These are phyloP conservation scores for Termitomyces sp. DNA, from an alignment of 768 basidiomycete species.

Conservation along the genomic window DNA sequence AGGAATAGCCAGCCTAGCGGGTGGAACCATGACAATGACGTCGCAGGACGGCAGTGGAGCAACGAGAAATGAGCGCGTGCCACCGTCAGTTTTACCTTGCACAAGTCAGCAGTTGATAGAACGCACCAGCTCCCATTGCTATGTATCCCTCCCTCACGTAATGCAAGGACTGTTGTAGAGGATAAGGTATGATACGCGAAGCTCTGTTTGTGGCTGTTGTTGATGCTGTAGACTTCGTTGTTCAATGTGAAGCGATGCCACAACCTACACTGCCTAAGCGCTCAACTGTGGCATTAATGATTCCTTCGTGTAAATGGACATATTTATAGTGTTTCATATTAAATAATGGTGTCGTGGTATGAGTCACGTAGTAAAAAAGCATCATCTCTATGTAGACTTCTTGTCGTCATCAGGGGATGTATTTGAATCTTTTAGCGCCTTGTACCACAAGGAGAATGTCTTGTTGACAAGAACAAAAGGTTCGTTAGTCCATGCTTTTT, in stretches of 20 bases:
- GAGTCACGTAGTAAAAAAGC: not conserved
- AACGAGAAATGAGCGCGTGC: not conserved
- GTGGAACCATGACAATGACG: not conserved
- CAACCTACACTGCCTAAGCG: too few relatives aligned
- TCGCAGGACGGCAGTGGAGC: not conserved
- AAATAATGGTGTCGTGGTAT: not conserved
- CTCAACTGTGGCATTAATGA: not conserved
- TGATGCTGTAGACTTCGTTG: too few relatives aligned
- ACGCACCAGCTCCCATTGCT: conserved; percentile 7
- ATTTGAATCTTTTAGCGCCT: conserved; percentile 41
- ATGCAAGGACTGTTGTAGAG: not conserved
- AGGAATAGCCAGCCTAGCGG: conserved; percentile 89
- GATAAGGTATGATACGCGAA: not conserved
- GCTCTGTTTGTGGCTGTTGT: not conserved
- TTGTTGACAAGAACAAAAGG: conserved; percentile 46
- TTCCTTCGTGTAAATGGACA: not conserved
- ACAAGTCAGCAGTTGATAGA: not conserved
- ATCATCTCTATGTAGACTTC: conserved; percentile 16
- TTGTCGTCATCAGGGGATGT: conserved; percentile 33
- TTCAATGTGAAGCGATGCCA: too few relatives aligned
- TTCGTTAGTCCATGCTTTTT: conserved; percentile 59
- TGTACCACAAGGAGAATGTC: conserved; percentile 33
- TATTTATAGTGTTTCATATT: not conserved
- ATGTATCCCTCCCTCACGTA: not conserved
- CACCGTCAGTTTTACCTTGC: not conserved